Evolutionary conservation across 2,329 filamentous ascomycete species (phyloP), one percentile per base, ranked within the genome.

Genomic region (Ophiostoma perfectum): DNA sequence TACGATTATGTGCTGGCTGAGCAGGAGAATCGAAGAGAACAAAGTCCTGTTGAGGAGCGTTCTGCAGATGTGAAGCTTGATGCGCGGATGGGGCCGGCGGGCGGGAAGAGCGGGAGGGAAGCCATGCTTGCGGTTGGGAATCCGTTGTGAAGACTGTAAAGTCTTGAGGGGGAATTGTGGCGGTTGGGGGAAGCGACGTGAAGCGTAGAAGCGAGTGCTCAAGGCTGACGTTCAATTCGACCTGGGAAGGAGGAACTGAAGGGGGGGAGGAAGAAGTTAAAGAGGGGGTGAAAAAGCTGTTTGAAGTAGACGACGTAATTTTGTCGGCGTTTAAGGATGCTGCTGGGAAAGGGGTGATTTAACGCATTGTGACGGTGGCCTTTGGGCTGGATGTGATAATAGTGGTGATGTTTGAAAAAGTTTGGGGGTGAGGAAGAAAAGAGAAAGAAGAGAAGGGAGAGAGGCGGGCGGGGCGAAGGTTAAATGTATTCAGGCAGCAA

Each of bases 121-220:
- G 89, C 90, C 90, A 93, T 93, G 84, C 75, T 92, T 87, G 86
- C 81, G 84, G 83, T 78, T 80, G 78, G 79, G 87, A 86, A 91
- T 90, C 90, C 90, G 90, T 93, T 85, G 84, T 92, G 89, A 89
- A 89, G 88, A 90, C 88, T 86, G 83, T 76, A 74, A 84, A 86
- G 86, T 89, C 88, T 86, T 83, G 85, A 77, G 80, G 78, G 81
- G 82, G 78, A 85, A 87, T 87, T 81, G 81, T 87, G 80, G 81
- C 80, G 82, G 83, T 83, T 75, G 77, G 78, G 80, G 79, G 78
- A 78, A 81, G 84, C 86, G 83, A 85, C 86, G 83, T 85, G 74
- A 79, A 81, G 85, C 83, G 81, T 81, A 78, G 81, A 83, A 81
- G 83, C 76, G 76, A 75, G 78, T 81, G 79, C 83, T 86, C 85